Evolutionary conservation across 1,284 basidiomycete species (phyloP).

Genomic region (Hypsizygus ulmarius): DNA sequence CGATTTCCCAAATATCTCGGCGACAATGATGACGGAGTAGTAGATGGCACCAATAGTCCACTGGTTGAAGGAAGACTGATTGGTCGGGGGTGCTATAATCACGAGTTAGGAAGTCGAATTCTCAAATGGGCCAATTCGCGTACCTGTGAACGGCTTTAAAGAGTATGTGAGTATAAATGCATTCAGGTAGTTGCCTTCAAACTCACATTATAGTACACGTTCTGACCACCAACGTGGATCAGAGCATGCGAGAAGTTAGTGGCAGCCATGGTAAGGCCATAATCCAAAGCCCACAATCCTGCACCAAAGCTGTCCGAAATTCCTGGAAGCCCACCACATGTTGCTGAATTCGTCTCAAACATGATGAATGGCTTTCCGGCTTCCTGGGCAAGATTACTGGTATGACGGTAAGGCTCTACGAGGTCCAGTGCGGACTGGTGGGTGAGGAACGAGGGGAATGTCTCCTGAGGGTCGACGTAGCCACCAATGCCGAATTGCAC

Average conservation of each 20-base stretch:
- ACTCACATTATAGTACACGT: slow-evolving; percentile 61
- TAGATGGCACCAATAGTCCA: slow-evolving; percentile 66
- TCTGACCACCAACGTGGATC: slow-evolving; percentile 61
- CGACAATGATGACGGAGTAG: slow-evolving; percentile 63
- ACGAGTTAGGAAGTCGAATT: not conserved
- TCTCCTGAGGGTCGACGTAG: slow-evolving; percentile 42
- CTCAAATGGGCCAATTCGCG: slow-evolving; percentile 4
- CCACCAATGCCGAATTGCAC: slow-evolving; percentile 40
- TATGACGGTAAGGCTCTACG: slow-evolving; percentile 46
- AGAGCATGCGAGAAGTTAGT: slow-evolving; percentile 54
- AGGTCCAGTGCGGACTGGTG: slow-evolving; percentile 47
- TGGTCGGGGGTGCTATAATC: slow-evolving; percentile 51
- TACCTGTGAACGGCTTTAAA: slow-evolving; percentile 49
- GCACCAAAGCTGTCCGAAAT: slow-evolving; percentile 68
- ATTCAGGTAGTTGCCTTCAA: not conserved
- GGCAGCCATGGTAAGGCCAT: slow-evolving; percentile 56
- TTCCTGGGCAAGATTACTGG: slow-evolving; percentile 40
- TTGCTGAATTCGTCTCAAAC: slow-evolving; percentile 76
- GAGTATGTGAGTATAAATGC: not conserved
- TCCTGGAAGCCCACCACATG: slow-evolving; percentile 74
- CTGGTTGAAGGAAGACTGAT: slow-evolving; percentile 50
- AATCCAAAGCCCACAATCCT: slow-evolving; percentile 66
- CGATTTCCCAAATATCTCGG: slow-evolving; percentile 64
- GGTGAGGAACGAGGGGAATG: slow-evolving; percentile 53
- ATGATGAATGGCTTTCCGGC: slow-evolving; percentile 56